Evolutionary conservation across 768 basidiomycete species (phyloP), one percentile per base, ranked within the genome.

Genomic region (Fistulinella prunicolor): DNA sequence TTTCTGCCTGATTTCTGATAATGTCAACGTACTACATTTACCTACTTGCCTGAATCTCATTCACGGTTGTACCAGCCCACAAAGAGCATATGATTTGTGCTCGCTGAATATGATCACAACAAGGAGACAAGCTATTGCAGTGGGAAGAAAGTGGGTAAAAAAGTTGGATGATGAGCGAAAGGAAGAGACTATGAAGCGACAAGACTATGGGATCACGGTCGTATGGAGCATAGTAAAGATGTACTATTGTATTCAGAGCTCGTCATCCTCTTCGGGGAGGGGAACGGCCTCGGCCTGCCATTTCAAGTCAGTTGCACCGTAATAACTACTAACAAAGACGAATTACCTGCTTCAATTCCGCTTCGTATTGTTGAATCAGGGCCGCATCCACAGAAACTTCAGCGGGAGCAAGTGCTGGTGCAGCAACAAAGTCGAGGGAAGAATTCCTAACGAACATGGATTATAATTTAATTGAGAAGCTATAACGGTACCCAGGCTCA

Each of bases 251-350:
- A 34, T 47, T 74, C 78, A 86, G 62, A 89, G 77, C 57, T 92
- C 88, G 48, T 95, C 93, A 42, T 94, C 96, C 70, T 99, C 96
- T 71, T 98, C 96, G 44, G 96, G 96, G 53, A 99, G 89, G 63
- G 96, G 96, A 54, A 94, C 86, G 53, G 77, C 76, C 63, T 89
- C 93, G 50, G 95, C 95, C 85, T 91, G 46, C 13, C 9, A 42
- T 50, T 24, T 46, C 49, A 36, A 43, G 51, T 63, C 34, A 50
- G 47, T 12, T n/a, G 55, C 12, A 23, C 17, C 40, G 19, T 28
- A 2, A 46, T 17, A 37, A 38, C 23, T 10, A n/a, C 4, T 21
- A 19, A 44, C 2, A 26, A 45, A 21, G 39, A 36, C 28, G 40
- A 66, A 73, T 52, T 59, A 88, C 89, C 71, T 71, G 65, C 49